Percentiles rank a stretch among this genome's conserved stretches.
Conservation (phyloP, 148 eudicot species). For the Arbutus unedo region DNA sequence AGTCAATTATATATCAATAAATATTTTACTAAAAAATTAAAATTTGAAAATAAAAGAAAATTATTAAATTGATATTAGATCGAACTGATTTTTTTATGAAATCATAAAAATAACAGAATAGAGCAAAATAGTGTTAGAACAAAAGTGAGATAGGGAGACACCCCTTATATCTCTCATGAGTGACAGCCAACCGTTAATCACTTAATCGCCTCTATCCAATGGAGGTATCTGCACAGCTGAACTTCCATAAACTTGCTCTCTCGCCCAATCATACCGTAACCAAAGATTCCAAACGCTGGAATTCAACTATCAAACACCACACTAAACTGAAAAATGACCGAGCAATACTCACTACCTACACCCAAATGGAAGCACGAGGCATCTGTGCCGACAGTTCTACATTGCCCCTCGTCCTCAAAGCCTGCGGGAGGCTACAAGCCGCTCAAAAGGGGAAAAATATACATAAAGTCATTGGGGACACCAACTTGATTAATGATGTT, state of each 20-base stretch:
- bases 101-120: too few relatives aligned
- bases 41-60: too few relatives aligned
- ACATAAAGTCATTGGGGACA: slow-evolving; percentile 21
- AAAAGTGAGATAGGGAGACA: too few relatives aligned
- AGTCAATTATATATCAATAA: too few relatives aligned
- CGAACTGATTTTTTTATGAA: too few relatives aligned
- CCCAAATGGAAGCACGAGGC: slow-evolving; percentile 36
- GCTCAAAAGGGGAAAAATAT: slow-evolving; percentile 41
- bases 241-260: slow-evolving; percentile 12
- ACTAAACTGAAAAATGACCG: slow-evolving; percentile 37
- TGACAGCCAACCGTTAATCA: not conserved
- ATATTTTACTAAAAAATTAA: too few relatives aligned
- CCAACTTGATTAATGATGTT: slow-evolving; percentile 29
- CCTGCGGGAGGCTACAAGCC: slow-evolving; percentile 41
- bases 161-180: not conserved
- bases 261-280: not conserved
- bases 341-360: slow-evolving; percentile 33
- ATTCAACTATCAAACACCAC: slow-evolving; percentile 38
- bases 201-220: not conserved
- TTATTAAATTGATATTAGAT: too few relatives aligned
- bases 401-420: slow-evolving; percentile 45
- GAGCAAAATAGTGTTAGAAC: too few relatives aligned
- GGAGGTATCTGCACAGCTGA: slow-evolving; percentile 13
- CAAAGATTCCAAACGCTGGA: slow-evolving; percentile 33
- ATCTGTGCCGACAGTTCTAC: slow-evolving; percentile 29